Evolutionary conservation across 495 filamentous ascomycete genomes (phyloP), one percentile per base, ranked within the genome.

Genomic region (Trichoderma orchidacearum): DNA sequence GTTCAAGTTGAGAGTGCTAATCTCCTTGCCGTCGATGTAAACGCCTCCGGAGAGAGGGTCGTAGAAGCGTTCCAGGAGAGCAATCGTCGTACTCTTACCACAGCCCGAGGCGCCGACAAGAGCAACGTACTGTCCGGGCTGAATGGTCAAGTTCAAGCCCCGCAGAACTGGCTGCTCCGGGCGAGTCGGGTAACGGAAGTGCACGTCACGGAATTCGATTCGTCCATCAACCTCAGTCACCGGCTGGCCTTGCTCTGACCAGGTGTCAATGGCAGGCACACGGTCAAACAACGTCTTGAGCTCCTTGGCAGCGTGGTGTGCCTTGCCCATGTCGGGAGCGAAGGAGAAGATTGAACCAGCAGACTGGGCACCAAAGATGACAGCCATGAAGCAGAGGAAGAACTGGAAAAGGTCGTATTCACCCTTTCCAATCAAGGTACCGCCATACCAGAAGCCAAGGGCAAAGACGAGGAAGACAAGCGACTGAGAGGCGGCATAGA

Each of bases 361-460:
- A 0, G 70, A 67, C 61, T 70, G 68, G 12, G 70, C 65, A 25
- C 70, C 68, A 32, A 69, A 70, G 48, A 72, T 69, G 54, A 74
- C 60, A 12, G 66, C 62, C 30, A 79, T 73, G 72, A 90, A 95
- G 59, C 85, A 87, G 58, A 95, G 71, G 69, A 95, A 96, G 76
- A 94, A 95, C 55, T 86, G 83, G 63, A 88, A 84, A 64, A 88
- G 78, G 57, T 71, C 63, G 61, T 87, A 89, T 66, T 95, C 85
- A 31, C 67, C 61, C 34, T 77, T 76, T n/a, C 77, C 80, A 38
- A 96, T 85, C 35, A 93, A 75, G 3, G 78, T 84, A 31, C 90
- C 90, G 52, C 91, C 91, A 61, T 93, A 94, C 88, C 88, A 94
- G 69, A 94, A 62, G 23, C 85, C 89, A 27, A 95, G 82, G 2